These are phyloP conservation scores for Aspergillus bombycis DNA, from an alignment of 2,329 filamentous ascomycete genomes.

Conservation along the genomic window DNA sequence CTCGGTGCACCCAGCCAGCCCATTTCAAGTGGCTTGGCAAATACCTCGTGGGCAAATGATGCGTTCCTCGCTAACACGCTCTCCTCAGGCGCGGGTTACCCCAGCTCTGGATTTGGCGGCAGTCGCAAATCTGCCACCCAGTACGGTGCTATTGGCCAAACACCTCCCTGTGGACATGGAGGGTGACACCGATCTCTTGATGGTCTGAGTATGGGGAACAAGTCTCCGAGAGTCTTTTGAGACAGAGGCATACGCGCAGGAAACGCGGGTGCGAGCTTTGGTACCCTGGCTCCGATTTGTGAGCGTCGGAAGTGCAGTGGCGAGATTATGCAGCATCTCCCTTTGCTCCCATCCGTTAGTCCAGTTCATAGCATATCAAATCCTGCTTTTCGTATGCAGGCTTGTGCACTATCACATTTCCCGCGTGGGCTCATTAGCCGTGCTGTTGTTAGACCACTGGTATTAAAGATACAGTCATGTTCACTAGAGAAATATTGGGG, in stretches of 20 bases:
- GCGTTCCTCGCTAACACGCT: constrained; percentile 40
- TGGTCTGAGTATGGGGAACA: not conserved
- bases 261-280: not conserved
- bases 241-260: not conserved
- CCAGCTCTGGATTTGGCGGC: constrained; percentile 26
- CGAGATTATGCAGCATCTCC: not conserved
- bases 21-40: constrained; percentile 30
- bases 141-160: constrained; percentile 49
- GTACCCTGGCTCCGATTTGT: not conserved
- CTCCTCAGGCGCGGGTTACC: constrained; percentile 28
- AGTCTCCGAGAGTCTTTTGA: not conserved
- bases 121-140: constrained; percentile 34
- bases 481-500: not conserved
- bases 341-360: not conserved
- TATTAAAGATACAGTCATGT: not conserved
- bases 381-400: not conserved
- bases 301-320: not conserved
- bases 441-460: not conserved
- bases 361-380: not conserved
- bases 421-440: not conserved
- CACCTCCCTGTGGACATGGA: constrained; percentile 53
- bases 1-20: constrained; percentile 30
- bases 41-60: constrained; percentile 40
- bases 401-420: not conserved
- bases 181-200: constrained; percentile 38